Base-by-base conservation (phyloP, 768 basidiomycete species). In the Mycena indigotica region DNA sequence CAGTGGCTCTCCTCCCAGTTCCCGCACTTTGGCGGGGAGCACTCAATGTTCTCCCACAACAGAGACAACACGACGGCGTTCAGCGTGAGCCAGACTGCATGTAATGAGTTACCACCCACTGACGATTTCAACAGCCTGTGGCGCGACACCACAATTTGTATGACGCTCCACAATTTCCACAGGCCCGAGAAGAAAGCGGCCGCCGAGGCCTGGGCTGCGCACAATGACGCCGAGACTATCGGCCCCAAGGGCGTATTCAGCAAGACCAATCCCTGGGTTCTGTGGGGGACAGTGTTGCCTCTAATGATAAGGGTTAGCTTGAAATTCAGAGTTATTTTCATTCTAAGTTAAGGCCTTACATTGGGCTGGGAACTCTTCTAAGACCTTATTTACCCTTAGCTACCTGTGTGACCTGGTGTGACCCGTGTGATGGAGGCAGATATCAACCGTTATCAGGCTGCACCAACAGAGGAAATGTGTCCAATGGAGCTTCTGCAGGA, bases 161-260 rank as follows among this genome's bases (percentile, higher is more conserved):
- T 58, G 57, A 58, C 57, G 21, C 53, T 58, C 52, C 52, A 58
- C 52, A 58, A 58, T 52, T 58, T 58, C 57, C 57, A 58, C 57
- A 53, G 50, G 35, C 57, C 52, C 24, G 57, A 58, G 51, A 58
- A 58, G 52, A 53, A 53, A 38, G 57, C 41, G 17, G 57, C 53
- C n/a, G 57, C 57, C 6, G 57, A 58, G 38, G 57, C 57, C 41
- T 58, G 57, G 57, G 52, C 39, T 44, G 57, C 57, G 21, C 32
- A 19, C 17, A 58, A 58, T 48, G 57, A 58, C 52, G 25, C 19
- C 15, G 51, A 58, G 38, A 52, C 39, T 35, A 21, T 58, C 28
- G 57, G 57, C 21, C n/a, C 57, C 24, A 21, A 53, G 12, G 57
- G 57, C 8, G 32, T 58, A 26, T 58, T 53, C 57, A 58, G 57